Base-by-base conservation (phyloP, 305 asterid genomes). In the Fraxinus dipetala region DNA sequence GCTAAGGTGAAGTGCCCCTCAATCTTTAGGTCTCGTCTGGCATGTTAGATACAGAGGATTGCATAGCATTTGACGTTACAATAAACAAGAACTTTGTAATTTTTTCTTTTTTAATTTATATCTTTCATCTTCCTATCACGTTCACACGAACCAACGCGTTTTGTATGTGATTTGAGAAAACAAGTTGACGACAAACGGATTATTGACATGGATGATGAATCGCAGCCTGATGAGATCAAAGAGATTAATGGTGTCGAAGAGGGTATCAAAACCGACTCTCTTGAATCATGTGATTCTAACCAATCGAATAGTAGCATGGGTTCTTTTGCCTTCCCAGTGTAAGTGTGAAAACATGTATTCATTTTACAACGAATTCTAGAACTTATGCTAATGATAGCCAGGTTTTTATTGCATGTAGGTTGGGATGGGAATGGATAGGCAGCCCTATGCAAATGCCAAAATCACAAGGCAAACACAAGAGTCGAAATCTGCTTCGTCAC, bases 371-470 rank as follows among this genome's bases (percentile, higher is more conserved):
- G 48, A 82, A 67, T 36, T 54, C 24, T 78, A 69, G 40, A 35
- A 56, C 31, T 56, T 45, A 35, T 67, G 73, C n/a, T 79, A 51
- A 32, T 56, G 48, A 30, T 2, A 73, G 45, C 16, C 63, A 65
- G 11, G 26, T 13, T 30, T 11, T 7, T 59, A 63, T 74, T 34
- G 3, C 16, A 67, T 85, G 92, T 93, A 95, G 98, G 61, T 85
- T 92, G 87, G 90, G 93, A 8, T 81, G 84, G 85, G 98, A 95
- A 65, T 87, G 94, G 97, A 90, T 88, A 72, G 98, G 96, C 22
- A 95, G 99, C 89, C 99, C 98, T 28, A 97, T 89, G 81, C 92
- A 88, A 78, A 89, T 95, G 97, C 97, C 98, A 14, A 90, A 83
- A 81, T 82, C 92, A 30, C 89, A 88, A 40, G 80, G 77, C n/a